Evolutionary conservation across 2,329 filamentous ascomycete genomes (phyloP).

Genomic region (Cordyceps cicadae): DNA sequence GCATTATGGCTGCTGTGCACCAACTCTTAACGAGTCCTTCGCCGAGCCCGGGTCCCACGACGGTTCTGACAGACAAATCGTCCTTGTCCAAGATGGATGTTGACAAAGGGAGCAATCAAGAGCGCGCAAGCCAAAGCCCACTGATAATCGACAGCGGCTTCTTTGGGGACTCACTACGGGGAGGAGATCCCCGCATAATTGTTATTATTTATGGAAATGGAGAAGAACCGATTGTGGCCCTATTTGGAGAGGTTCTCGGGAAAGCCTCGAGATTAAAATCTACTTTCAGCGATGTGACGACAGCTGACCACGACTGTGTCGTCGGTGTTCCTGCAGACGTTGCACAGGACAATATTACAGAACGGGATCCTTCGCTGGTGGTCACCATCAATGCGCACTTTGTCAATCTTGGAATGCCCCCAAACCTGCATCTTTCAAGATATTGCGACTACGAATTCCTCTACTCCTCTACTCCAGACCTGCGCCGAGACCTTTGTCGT

Average conservation of each 20-base stretch:
- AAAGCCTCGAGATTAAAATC: slow-evolving; percentile 57
- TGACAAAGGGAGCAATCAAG: slow-evolving; percentile 27
- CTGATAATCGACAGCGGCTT: slow-evolving; percentile 29
- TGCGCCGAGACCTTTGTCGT: slow-evolving; percentile 66
- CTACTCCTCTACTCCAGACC: slow-evolving; percentile 65
- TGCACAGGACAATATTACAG: slow-evolving; percentile 48
- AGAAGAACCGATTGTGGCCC: slow-evolving; percentile 64
- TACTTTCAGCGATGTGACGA: slow-evolving; percentile 45
- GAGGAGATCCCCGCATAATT: slow-evolving; percentile 50
- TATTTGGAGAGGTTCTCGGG: slow-evolving; percentile 72
- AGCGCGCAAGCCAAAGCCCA: slow-evolving; percentile 27
- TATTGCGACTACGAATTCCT: slow-evolving; percentile 80
- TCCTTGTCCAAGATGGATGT: slow-evolving; percentile 22
- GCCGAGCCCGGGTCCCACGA: slow-evolving; percentile 19
- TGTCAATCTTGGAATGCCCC: slow-evolving; percentile 60
- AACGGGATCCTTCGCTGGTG: slow-evolving; percentile 50
- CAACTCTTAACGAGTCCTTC: slow-evolving; percentile 28
- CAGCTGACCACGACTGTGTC: slow-evolving; percentile 54
- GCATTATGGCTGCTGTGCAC: slow-evolving; percentile 31
- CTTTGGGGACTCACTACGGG: slow-evolving; percentile 38
- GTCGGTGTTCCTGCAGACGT: slow-evolving; percentile 54
- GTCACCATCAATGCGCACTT: slow-evolving; percentile 71
- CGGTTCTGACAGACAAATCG: slow-evolving; percentile 18
- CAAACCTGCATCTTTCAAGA: slow-evolving; percentile 56
- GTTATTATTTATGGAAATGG: slow-evolving; percentile 62